These are phyloP conservation scores for cucumber (Cucumis sativus) DNA, from an alignment of 306 rosid genomes.

Conservation along the genomic window Cucumber_9930_V3 NC_026659.2:1303501-1304000, in stretches of 20 bases:
- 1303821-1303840: no score
- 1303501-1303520: no score
- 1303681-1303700: background rate
- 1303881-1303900: background rate
- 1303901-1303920: no score
- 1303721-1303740: background rate
- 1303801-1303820: no score
- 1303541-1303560: background rate
- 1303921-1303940: background rate
- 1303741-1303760: background rate
- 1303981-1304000: no score
- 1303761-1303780: background rate
- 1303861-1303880: no score
- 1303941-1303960: no score
- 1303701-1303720: background rate
- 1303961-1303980: no score
- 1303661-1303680: background rate
- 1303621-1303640: background rate
- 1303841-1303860: no score
- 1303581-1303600: no score
- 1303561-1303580: background rate
- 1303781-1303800: no score
- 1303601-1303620: background rate
- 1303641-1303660: background rate
- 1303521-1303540: background rate